Evolutionary conservation across 2,329 filamentous ascomycete genomes (phyloP).

Genomic region (Byssochlamys sp.): DNA sequence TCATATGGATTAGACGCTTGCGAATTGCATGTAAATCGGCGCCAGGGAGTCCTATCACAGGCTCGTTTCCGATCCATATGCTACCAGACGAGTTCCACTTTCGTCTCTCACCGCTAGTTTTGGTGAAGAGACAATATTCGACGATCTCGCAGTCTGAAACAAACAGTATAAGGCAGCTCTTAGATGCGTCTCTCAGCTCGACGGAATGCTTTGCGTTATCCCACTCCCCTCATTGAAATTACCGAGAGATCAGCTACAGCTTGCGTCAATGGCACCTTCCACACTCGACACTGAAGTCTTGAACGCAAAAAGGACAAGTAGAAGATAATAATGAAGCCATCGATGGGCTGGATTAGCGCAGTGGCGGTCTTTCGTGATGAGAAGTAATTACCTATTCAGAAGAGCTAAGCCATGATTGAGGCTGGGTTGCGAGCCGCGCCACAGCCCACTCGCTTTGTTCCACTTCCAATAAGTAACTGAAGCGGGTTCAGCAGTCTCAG

Average conservation of each 20-base stretch:
- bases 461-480: not conserved
- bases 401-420: not conserved
- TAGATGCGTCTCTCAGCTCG: too few species aligned
- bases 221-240: too few species aligned
- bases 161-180: not conserved
- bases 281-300: not conserved
- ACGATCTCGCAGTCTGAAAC: not conserved
- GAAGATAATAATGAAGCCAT: not conserved
- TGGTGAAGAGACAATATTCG: not conserved
- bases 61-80: not conserved
- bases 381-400: not conserved
- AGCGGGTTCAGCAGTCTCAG: not conserved
- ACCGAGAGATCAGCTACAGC: too few species aligned
- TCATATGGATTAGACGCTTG: not conserved
- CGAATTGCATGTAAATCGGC: not conserved
- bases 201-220: too few species aligned
- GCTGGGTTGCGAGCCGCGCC: not conserved
- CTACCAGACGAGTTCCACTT: not conserved
- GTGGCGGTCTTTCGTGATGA: not conserved
- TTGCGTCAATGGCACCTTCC: not conserved
- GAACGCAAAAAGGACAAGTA: not conserved
- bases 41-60: not conserved
- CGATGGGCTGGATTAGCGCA: not conserved
- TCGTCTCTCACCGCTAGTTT: not conserved
- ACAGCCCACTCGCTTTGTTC: not conserved